phyloP scores from a whole-genome alignment of 179 eudicot genomes.

The Monotropa hypopitys region DNA sequence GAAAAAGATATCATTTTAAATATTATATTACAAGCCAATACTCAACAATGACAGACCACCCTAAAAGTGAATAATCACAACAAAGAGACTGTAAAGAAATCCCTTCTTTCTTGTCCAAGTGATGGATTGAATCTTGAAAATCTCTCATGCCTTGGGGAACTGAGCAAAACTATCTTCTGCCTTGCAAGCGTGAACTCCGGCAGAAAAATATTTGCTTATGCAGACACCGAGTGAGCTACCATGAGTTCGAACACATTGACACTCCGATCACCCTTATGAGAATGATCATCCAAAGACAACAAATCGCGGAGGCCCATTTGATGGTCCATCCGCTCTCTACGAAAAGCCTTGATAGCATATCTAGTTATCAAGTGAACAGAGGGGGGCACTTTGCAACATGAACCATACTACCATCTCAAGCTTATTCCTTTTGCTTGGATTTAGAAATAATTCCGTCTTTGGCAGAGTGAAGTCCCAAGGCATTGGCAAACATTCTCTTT shows the following conservation, averaged over 20 bases:
- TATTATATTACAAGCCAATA: no score
- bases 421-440: conserved; percentile 3
- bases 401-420: neutral
- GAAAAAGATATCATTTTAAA: no score
- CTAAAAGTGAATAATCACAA: no score
- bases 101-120: neutral
- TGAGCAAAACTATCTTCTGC: neutral
- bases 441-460: conserved; percentile 23
- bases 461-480: conserved; percentile 43
- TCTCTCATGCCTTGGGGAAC: neutral
- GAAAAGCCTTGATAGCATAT: neutral
- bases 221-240: neutral
- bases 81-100: no score
- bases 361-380: neutral
- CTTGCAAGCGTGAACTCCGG: neutral
- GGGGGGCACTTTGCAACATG: neutral
- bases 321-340: neutral
- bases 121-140: conserved; percentile 1
- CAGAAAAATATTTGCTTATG: neutral
- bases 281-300: neutral
- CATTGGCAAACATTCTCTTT: conserved; percentile 83
- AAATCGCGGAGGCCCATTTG: neutral
- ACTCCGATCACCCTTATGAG: neutral
- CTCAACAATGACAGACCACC: no score
- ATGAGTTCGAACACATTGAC: neutral